Evolutionary conservation across 2,329 filamentous ascomycete species (phyloP).

Genomic region (Nemania diffusa): DNA sequence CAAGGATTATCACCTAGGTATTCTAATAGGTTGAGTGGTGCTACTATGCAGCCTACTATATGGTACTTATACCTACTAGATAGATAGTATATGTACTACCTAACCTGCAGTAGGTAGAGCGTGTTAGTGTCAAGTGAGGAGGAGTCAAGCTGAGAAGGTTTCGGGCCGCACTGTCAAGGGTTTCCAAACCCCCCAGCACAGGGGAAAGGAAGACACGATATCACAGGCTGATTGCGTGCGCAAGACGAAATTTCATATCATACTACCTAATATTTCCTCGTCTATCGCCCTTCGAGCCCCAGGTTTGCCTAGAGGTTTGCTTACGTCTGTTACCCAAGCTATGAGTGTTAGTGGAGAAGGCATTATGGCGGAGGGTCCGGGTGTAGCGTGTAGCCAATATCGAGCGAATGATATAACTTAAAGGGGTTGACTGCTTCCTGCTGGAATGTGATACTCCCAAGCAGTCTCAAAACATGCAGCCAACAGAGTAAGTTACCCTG

Average conservation of each 20-base stretch:
- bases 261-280: not conserved
- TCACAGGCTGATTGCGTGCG: constrained; percentile 31
- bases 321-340: constrained; percentile 26
- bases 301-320: constrained; percentile 28
- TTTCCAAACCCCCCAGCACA: constrained; percentile 6
- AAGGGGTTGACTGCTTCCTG: constrained; percentile 24
- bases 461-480: constrained; percentile 22
- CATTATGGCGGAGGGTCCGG: constrained; percentile 28
- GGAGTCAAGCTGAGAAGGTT: constrained; percentile 23
- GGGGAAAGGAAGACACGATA: constrained; percentile 29
- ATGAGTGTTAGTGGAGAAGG: constrained; percentile 22
- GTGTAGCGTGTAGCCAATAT: constrained; percentile 26
- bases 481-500: constrained; percentile 1
- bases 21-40: not conserved
- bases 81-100: not conserved
- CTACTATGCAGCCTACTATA: not conserved
- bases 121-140: constrained; percentile 17
- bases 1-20: too few species aligned
- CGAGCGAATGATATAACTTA: constrained; percentile 28
- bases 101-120: not conserved
- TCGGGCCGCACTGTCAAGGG: constrained; percentile 22
- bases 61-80: not conserved
- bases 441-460: constrained; percentile 30
- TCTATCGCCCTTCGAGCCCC: constrained; percentile 8
- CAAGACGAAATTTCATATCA: constrained; percentile 12